A percentile compares a stretch with the other conserved stretches of the same genome.
Evolutionary conservation across 2,329 filamentous ascomycete species (phyloP).

Genomic region (Arthrinium phaeospermum): DNA sequence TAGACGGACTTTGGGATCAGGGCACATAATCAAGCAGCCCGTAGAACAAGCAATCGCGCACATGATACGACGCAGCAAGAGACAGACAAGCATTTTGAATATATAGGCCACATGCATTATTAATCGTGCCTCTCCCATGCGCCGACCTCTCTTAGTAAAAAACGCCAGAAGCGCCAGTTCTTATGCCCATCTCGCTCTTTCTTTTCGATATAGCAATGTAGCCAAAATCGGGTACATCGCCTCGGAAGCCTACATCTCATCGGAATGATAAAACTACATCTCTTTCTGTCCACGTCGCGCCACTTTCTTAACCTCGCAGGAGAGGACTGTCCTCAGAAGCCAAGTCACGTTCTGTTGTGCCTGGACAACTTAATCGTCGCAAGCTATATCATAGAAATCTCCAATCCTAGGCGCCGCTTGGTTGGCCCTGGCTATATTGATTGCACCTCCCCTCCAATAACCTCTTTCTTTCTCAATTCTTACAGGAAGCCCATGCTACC

Average conservation of each 20-base stretch:
- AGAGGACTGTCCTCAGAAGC: background rate
- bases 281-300: background rate
- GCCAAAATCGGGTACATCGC: background rate
- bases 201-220: background rate
- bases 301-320: background rate
- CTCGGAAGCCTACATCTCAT: constrained; percentile 12
- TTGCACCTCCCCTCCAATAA: background rate
- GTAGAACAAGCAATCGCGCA: background rate
- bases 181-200: constrained; percentile 11
- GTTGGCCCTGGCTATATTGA: background rate
- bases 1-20: too few relatives aligned
- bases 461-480: constrained; percentile 23
- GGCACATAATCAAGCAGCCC: background rate
- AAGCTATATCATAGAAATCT: background rate
- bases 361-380: background rate
- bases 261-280: constrained; percentile 9
- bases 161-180: constrained; percentile 4
- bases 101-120: constrained; percentile 17
- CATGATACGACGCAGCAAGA: background rate
- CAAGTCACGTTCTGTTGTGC: background rate
- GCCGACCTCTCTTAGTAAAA: background rate
- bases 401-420: background rate
- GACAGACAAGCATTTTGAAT: background rate
- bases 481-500: constrained; percentile 51
- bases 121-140: constrained; percentile 5